phyloP scores from a whole-genome alignment of 2,329 filamentous ascomycete species.

The Ustilaginoidea virens region DNA sequence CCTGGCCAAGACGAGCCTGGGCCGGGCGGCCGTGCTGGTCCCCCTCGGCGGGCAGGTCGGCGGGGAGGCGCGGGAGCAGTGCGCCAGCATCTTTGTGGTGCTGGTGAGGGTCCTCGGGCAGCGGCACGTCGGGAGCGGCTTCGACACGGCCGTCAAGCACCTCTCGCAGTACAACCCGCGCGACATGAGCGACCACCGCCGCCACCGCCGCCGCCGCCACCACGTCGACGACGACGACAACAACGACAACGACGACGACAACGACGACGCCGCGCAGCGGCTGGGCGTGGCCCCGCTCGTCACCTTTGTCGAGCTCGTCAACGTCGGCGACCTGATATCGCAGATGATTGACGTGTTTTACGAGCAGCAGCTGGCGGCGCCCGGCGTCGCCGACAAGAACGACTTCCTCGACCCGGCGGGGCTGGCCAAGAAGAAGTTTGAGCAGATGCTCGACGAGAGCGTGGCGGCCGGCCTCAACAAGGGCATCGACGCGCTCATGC shows the following conservation, averaged over 20 bases:
- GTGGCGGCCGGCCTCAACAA: conserved; percentile 93
- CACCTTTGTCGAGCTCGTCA: conserved; percentile 92
- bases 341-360: conserved; percentile 99
- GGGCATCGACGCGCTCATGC: conserved; percentile 95
- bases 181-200: conserved; percentile 56
- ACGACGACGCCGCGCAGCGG: too few species aligned
- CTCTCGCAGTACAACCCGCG: conserved; percentile 83
- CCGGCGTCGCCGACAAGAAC: conserved; percentile 75
- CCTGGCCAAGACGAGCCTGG: conserved; percentile 72
- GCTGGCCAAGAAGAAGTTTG: conserved; percentile 94
- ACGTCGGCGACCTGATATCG: conserved; percentile 92
- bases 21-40: conserved; percentile 72
- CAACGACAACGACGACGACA: too few species aligned
- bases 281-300: conserved; percentile 81
- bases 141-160: conserved; percentile 83
- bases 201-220: too few species aligned
- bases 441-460: conserved; percentile 95
- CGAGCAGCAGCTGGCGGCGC: conserved; percentile 76
- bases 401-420: conserved; percentile 88
- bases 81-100: conserved; percentile 73
- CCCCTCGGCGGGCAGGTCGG: conserved; percentile 65
- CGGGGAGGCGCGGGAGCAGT: conserved; percentile 74
- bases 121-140: conserved; percentile 80
- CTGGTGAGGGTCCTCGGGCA: conserved; percentile 74
- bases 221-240: too few species aligned